Evolutionary conservation across 2,329 filamentous ascomycete species (phyloP), one percentile per base, ranked within the genome.

Genomic region (Pseudogymnoascus sp.): DNA sequence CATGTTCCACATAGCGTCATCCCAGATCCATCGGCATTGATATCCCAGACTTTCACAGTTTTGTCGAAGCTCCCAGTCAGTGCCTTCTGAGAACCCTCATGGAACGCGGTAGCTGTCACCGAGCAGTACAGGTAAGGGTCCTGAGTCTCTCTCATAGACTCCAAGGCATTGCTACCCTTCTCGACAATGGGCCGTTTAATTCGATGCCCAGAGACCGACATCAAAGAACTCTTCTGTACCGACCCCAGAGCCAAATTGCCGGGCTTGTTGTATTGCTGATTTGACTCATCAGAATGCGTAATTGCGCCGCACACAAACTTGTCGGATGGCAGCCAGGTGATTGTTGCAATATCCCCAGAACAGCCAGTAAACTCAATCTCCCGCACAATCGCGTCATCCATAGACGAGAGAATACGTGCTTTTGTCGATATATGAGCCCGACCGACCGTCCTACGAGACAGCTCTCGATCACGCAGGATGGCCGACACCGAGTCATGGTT

Each of bases 191-290:
- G 83, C 1, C 85, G 79, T 0, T 77, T 72, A 17, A 87, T 82
- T 0, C 83, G 78, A 67, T 88, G 85, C 44, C 87, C 79, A 0
- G 83, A 74, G 68, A 82, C 82, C 0, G 83, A 80, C 5, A 72
- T 77, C 1, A 88, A 70, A 0, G 75, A 78, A 0, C 79, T 77
- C 1, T 70, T 68, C 0, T 64, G 67, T 0, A 77, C 75, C 0
- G 82, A 85, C 6, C 82, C 85, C 1, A 88, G 72, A 1, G 84
- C 74, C 9, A 88, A 72, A 67, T 88, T 88, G 0, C 85, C 85
- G 0, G 82, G 80, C 67, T 83, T 86, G 67, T 88, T 88, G 69
- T 88, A 88, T 65, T 87, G 84, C 68, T 87, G 84, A 64, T 87
- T 88, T 44, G 85, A 82, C 0, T 77, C 74, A 67, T 88, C 85